These are phyloP conservation scores for Lignosus rhinocerotis DNA, from an alignment of 1,284 basidiomycete genomes.

Conservation along the genomic window DNA sequence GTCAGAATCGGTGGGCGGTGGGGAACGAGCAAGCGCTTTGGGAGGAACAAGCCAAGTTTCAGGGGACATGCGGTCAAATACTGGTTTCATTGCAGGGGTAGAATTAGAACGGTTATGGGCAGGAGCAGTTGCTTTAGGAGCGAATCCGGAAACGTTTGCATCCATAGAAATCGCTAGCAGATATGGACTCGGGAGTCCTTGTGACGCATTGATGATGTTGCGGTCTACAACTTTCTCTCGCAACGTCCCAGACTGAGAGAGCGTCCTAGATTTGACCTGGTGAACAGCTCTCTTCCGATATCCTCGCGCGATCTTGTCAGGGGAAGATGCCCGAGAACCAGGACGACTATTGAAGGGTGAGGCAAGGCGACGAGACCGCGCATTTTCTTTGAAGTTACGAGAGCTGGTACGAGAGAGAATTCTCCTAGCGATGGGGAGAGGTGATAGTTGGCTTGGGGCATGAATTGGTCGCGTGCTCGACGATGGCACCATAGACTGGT, in stretches of 20 bases:
- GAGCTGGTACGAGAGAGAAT: constrained; percentile 47
- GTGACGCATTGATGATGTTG: constrained; percentile 1
- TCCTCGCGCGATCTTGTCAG: constrained; percentile 25
- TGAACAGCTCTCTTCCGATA: constrained; percentile 21
- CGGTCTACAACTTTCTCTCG: constrained; percentile 12
- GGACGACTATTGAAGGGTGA: constrained; percentile 45
- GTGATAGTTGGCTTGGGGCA: constrained; percentile 40
- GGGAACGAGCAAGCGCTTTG: constrained; percentile 27
- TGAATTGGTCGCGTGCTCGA: constrained; percentile 11
- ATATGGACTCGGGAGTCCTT: not conserved
- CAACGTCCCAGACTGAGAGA: constrained; percentile 31
- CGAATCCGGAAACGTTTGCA: not conserved
- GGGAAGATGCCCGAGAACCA: constrained; percentile 44
- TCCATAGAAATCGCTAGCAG: not conserved
- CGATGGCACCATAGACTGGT: constrained; percentile 19
- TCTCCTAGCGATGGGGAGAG: constrained; percentile 43
- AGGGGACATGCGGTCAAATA: constrained; percentile 24
- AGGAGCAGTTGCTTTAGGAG: not conserved
- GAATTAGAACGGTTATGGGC: constrained; percentile 31
- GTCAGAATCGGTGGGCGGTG: constrained; percentile 13
- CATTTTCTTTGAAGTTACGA: constrained; percentile 49
- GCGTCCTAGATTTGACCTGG: constrained; percentile 36
- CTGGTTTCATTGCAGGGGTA: constrained; percentile 24
- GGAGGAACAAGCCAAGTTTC: constrained; percentile 35
- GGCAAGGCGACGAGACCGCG: constrained; percentile 31